Evolutionary conservation across 768 basidiomycete genomes (phyloP).

Genomic region (Candolleomyces eurysporus): DNA sequence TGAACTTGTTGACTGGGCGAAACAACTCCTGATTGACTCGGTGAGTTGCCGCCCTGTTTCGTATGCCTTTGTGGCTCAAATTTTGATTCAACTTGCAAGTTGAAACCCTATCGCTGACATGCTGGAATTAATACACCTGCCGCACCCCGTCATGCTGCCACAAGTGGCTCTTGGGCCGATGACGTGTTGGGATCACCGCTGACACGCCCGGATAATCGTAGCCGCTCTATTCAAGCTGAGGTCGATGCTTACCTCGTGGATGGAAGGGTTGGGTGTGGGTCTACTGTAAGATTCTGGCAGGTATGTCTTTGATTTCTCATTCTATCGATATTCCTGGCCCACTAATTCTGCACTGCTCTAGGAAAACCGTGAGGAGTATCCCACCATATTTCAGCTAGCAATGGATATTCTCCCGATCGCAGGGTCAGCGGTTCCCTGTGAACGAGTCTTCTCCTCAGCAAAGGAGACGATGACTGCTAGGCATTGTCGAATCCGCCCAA

Average conservation of each 20-base stretch:
- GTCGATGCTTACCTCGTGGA: too few relatives aligned
- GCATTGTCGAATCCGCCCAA: not conserved
- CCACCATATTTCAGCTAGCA: not conserved
- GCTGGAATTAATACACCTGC: not conserved
- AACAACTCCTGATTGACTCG: not conserved
- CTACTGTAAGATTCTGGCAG: not conserved
- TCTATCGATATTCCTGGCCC: too few relatives aligned
- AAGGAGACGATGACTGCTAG: slow-evolving; percentile 5
- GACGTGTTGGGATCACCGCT: not conserved
- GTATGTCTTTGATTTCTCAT: too few relatives aligned
- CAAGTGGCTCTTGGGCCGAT: not conserved
- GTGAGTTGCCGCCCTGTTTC: not conserved
- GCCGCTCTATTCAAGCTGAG: not conserved
- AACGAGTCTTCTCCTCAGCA: slow-evolving; percentile 6
- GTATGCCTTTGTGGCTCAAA: not conserved
- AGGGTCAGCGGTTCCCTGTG: slow-evolving; percentile 6
- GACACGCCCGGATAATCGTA: not conserved
- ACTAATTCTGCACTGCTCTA: too few relatives aligned
- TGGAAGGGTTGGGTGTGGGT: not conserved
- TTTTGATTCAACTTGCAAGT: not conserved
- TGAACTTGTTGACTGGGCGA: not conserved
- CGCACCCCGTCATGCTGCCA: not conserved
- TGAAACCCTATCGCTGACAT: not conserved
- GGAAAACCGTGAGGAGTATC: not conserved
- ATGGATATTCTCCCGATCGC: slow-evolving; percentile 7